These are phyloP conservation scores for Nemophila menziesii DNA, from an alignment of 257 asterid species.

Conservation along the genomic window DNA sequence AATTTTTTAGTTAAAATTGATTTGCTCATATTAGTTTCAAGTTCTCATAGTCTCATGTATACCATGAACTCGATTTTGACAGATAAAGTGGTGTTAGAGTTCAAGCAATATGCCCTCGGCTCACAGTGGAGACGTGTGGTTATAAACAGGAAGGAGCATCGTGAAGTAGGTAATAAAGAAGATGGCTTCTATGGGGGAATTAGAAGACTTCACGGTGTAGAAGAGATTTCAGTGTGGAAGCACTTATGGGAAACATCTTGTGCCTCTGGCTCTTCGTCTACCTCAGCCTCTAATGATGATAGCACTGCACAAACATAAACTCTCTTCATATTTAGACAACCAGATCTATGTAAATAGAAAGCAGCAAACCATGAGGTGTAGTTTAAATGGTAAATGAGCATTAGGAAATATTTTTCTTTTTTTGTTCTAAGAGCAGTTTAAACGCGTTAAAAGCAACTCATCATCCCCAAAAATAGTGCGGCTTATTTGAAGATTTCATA, in stretches of 20 bases:
- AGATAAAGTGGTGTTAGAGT: conserved; percentile 65
- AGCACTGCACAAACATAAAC: neutral
- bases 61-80: conserved; percentile 1
- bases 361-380: too few relatives aligned
- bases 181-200: conserved; percentile 87
- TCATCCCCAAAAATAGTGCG: too few relatives aligned
- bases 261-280: too few relatives aligned
- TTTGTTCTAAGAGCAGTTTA: too few relatives aligned
- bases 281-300: conserved; percentile 23
- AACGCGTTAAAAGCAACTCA: too few relatives aligned
- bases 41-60: neutral
- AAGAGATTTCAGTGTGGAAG: conserved; percentile 60
- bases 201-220: conserved; percentile 39
- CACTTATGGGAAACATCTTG: conserved; percentile 55
- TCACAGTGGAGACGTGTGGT: conserved; percentile 61
- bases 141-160: conserved; percentile 45
- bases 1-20: neutral
- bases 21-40: neutral
- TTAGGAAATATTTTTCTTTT: too few relatives aligned
- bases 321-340: too few relatives aligned
- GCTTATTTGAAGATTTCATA: too few relatives aligned
- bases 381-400: too few relatives aligned
- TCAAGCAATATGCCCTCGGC: conserved; percentile 54
- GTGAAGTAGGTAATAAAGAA: conserved; percentile 52
- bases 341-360: too few relatives aligned